Evolutionary conservation across 176 grass and related monocot genomes (phyloP), one percentile per base, ranked within the genome.

Genomic region (Paspalum vaginatum): DNA sequence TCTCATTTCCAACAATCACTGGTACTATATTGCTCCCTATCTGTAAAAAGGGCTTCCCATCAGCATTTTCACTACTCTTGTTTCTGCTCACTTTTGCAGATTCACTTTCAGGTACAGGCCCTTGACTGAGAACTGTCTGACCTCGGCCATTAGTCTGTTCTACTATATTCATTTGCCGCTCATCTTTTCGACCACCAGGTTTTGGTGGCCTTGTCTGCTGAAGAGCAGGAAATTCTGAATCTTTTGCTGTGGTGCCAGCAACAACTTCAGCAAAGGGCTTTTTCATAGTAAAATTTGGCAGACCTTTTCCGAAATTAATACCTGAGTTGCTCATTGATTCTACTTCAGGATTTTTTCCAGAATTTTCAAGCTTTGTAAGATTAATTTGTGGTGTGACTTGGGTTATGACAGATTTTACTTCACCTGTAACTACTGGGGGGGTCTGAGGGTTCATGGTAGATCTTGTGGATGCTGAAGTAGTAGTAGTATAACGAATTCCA

Each of bases 221-320:
- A 81, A 97, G 91, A 85, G 84, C 82, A 82, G 94, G 94, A 86
- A 97, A 97, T 53, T 90, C 87, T 25, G 85, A 82, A 82, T 98
- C 88, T 82, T 76, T 91, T 51, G 59, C 62, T 70, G 65, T 74
- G 59, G 65, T 92, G 62, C 95, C 92, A 57, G 95, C 95, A 79
- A 99, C 92, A 85, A 98, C 90, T 84, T 98, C 95, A 86, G 92
- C 80, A 90, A 98, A 95, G 63, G 92, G 95, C 26, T 98, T 98
- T 58, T 91, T 95, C 88, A 92, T 91, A 77, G 70, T 88, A 91
- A 94, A 98, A 89, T 82, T 93, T 78, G 91, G 89, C 80, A 92
- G 75, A 82, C 89, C 94, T 90, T 91, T 94, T 68, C 90, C 70
- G 9, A 93, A 94, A 85, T 60, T 93, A 74, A 95, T 87, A 66